A percentile compares a stretch with the other conserved stretches of the same genome.
phyloP scores from a whole-genome alignment of 345 rosid genomes.

The Rhizophora mangle region DNA sequence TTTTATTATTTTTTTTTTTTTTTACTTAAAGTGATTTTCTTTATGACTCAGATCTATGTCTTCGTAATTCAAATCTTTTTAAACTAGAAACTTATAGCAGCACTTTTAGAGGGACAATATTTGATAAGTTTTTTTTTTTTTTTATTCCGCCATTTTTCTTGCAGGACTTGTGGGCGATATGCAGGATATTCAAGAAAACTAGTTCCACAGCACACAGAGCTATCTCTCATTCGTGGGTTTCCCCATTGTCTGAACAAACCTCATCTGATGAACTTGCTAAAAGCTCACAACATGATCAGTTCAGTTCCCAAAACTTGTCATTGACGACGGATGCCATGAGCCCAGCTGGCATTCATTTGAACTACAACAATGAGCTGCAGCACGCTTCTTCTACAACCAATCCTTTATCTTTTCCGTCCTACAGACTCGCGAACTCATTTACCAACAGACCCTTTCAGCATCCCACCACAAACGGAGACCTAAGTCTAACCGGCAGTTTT shows the following conservation, averaged over 20 bases:
- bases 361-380: constrained; percentile 21
- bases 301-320: constrained; percentile 29
- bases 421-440: constrained; percentile 23
- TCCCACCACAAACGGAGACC: constrained; percentile 37
- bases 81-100: too few species aligned
- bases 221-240: constrained; percentile 68
- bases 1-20: too few species aligned
- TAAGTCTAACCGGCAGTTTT: constrained; percentile 23
- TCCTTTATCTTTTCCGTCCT: constrained; percentile 37
- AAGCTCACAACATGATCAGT: constrained; percentile 25
- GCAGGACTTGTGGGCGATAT: constrained; percentile 94
- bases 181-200: constrained; percentile 88
- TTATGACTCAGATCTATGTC: accelerated
- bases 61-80: too few species aligned
- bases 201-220: constrained; percentile 69
- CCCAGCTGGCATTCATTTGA: constrained; percentile 29
- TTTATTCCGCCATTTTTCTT: not conserved
- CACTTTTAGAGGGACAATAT: too few species aligned
- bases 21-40: too few species aligned
- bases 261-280: constrained; percentile 28
- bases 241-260: constrained; percentile 41
- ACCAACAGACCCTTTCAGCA: constrained; percentile 12
- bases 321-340: constrained; percentile 19
- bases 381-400: constrained; percentile 23
- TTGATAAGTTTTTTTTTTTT: not conserved